Evolutionary conservation across 306 rosid genomes (phyloP), one percentile per base, ranked within the genome.

Genomic region (Vicia sativa): DNA sequence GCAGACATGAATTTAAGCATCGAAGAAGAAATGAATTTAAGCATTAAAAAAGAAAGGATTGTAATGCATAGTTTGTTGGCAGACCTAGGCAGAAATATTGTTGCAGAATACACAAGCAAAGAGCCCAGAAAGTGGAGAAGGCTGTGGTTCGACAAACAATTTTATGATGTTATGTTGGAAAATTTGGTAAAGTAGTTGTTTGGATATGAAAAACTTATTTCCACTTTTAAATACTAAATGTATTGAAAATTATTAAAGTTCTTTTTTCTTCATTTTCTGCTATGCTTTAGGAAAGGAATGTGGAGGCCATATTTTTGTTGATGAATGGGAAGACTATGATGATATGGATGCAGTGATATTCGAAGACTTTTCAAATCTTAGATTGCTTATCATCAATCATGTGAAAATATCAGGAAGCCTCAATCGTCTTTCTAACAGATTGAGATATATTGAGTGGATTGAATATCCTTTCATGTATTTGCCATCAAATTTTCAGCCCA

Each of bases 391-490:
- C 5, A 3, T 41, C 1, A 1, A 11, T 3, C 15, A 11, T 9
- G 62, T 14, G 3, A 2, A 34, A 1, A 5, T 63, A 53, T 53
- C 49, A 2, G 73, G 73, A 58, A 74, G 28, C 3, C 62, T 74
- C 2, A 14, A 10, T 28, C 9, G 3, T 42, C 64, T 68, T 42
- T 75, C 74, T n/a, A 60, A 41, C 2, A 19, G 68, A 70, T 61
- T 76, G 7, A 60, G 57, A 41, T 34, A 45, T 52, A 12, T 76
- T 49, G 61, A 71, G 12, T 75, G 74, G 79, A 6, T 0, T 0
- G 0, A 1, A 0, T 75, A 39, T 61, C 74, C 79, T 9, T 68
- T 75, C 34, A 68, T 16, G 7, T 58, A 4, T 37, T 38, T 74
- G 11, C 73, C 79, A 5, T 31, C 73, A 7, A 48, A 19, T 23